Percentiles rank a stretch among this genome's conserved stretches.
These are phyloP conservation scores for Suillus tomentosus DNA, from an alignment of 768 basidiomycete genomes.

Conservation along the genomic window DNA sequence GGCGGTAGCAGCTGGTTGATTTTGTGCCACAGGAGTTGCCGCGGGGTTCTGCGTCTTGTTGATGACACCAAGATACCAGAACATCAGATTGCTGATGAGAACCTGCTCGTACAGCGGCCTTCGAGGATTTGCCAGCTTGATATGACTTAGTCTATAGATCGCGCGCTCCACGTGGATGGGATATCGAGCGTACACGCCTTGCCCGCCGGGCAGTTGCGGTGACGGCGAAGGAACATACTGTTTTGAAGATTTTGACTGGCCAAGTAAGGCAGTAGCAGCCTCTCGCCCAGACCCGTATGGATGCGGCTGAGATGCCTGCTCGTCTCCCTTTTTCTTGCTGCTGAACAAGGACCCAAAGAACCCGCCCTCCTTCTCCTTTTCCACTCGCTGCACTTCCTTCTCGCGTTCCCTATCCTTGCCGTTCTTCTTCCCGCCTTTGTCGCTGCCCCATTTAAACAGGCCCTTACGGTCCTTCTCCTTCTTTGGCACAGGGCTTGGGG, in stretches of 20 bases:
- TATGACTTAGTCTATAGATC: constrained; percentile 95
- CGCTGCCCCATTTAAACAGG: constrained; percentile 66
- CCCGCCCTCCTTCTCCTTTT: constrained; percentile 66
- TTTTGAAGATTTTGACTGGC: constrained; percentile 81
- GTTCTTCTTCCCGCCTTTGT: constrained; percentile 64
- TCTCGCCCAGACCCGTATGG: constrained; percentile 68
- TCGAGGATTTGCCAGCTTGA: constrained; percentile 97
- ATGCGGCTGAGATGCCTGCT: constrained; percentile 44
- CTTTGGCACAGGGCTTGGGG: constrained; percentile 39
- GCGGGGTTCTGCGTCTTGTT: constrained; percentile 77
- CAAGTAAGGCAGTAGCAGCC: constrained; percentile 84
- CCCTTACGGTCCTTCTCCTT: constrained; percentile 79
- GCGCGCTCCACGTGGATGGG: constrained; percentile 99
- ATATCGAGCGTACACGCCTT: constrained; percentile 70
- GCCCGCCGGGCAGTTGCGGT: constrained; percentile 41
- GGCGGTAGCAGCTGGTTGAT: constrained; percentile 19
- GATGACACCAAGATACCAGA: constrained; percentile 99
- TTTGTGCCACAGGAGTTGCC: constrained; percentile 36
- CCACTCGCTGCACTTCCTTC: constrained; percentile 46
- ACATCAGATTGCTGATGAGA: constrained; percentile 91
- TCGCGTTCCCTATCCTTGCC: constrained; percentile 48
- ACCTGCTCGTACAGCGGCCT: constrained; percentile 97
- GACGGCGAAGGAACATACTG: constrained; percentile 60
- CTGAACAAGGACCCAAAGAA: constrained; percentile 95
- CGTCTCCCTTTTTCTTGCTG: constrained; percentile 84